Base-by-base conservation (phyloP, 2,329 filamentous ascomycete genomes). In the Phyllosticta citriasiana region DNA sequence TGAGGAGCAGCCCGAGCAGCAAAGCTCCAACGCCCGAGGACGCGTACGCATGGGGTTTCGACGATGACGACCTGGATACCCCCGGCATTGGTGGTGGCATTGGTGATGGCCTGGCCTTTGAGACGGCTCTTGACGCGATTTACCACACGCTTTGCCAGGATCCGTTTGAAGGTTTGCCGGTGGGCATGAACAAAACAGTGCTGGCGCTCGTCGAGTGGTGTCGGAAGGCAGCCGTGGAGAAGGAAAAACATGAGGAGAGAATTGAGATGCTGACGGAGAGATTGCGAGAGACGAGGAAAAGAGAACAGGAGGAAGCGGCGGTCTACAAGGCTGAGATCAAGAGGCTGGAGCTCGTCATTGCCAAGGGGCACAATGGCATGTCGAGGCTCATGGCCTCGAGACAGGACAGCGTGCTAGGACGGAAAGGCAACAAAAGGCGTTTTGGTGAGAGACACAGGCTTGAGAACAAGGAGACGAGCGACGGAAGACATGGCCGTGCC, bases 261-360 rank as follows among this genome's bases (percentile, higher is more conserved):
- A 4, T 56, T 2, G 40, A 56, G 12, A 53, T 24, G 6, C 24
- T 33, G 10, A 16, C n/a, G 9, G 52, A 24, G 19, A 60, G n/a
- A 19, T 2, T 60, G 14, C 53, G 25, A 26, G 53, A 56, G 19
- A 47, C 26, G 16, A 35, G 56, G 19, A 60, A 40, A 14, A 53
- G 4, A 25, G 25, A 47, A 19, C 54, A 57, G 10, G 33, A 24
- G 8, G 55, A 62, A 35, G 47, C 51, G n/a, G 33, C 12, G 4
- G 51, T 35, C 8, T 58, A 33, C 22, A 57, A 57, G 22, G 47
- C 26, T 10, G 60, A 62, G 22, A 55, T 35, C 53, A 64, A 51
- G 54, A 55, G 50, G 8, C 69, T 79, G 14, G 77, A 79, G 64
- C 63, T 78, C 3, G 63, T 79, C 26, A 76, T 79, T 61, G 73